Evolutionary conservation across 352 stramenopile species (phyloP), one percentile per base, ranked within the genome.

Genomic region (Globisporangium okanoganense): DNA sequence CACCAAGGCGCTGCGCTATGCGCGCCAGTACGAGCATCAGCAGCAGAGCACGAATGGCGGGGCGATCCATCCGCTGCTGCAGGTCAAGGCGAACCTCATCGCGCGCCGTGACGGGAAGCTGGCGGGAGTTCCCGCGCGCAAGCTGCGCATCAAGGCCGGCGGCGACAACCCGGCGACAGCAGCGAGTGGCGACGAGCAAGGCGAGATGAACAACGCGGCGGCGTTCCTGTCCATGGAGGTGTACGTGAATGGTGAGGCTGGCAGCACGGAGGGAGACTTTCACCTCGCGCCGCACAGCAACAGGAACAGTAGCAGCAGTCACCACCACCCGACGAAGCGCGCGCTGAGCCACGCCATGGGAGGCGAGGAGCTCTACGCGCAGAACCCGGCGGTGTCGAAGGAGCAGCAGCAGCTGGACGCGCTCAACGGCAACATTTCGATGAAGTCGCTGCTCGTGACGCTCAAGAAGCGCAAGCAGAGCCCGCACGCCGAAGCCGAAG

Each of bases 391-490:
- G 7, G 22, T 53, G n/a, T 47, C 38, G 38, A 49, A 59, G 27
- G 49, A 65, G n/a, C 40, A 62, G 27, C 31, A 59, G 27, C 35
- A 50, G 13, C n/a, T 61, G 18, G 64, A 72, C 31, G 56, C 53
- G 51, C 54, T 75, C 40, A 65, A 73, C 33, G 70, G 64, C 47
- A 76, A 63, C 63, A 87, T 89, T 62, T 89, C 79, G 31, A 89
- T 89, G 79, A 77, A 81, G 51, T 83, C 76, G 58, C 70, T 89
- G 29, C 70, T 89, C 2, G 79, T 82, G 65, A 85, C 73, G 53
- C 68, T 89, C 44, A 85, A 89, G 68, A 87, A 85, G 67, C 73
- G 75, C 48, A 82, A 79, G 25, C 49, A 79, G 47, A 64, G 76
- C 49, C 64, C 40, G 5, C 33, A 61, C 33, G 25, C 40, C 3